Conservation (phyloP, 768 basidiomycete genomes). For the Pisolithus albus region DNA sequence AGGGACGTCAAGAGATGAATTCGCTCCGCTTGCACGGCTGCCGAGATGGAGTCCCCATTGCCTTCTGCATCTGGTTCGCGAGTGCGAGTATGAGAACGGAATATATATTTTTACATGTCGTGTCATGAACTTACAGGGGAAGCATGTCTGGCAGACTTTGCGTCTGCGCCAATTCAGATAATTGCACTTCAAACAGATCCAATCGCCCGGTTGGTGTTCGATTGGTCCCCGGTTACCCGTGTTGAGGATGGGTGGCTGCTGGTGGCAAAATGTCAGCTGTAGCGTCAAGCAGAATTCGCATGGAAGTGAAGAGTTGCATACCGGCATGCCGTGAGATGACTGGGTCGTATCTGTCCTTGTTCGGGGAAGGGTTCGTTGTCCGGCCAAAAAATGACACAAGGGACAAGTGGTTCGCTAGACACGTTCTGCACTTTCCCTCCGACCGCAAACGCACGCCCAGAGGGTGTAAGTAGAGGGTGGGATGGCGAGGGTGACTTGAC, state of each 20-base stretch:
- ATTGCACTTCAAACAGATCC: slow-evolving; percentile 79
- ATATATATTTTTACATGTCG: too few species aligned
- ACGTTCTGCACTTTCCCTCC: slow-evolving; percentile 79
- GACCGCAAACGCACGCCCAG: slow-evolving; percentile 66
- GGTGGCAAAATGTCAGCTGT: slow-evolving; percentile 2
- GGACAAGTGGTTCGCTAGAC: slow-evolving; percentile 60
- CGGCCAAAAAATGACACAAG: slow-evolving; percentile 87
- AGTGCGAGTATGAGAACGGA: slow-evolving; percentile 4
- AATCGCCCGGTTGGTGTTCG: slow-evolving; percentile 77
- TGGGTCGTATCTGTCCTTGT: slow-evolving; percentile 70
- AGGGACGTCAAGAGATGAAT: slow-evolving; percentile 75
- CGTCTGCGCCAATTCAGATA: slow-evolving; percentile 84
- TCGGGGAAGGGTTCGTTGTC: slow-evolving; percentile 83
- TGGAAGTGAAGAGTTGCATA: slow-evolving; percentile 23
- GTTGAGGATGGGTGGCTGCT: slow-evolving; percentile 84
- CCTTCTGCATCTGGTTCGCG: slow-evolving; percentile 65
- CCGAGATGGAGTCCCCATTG: slow-evolving; percentile 81
- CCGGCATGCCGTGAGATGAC: slow-evolving; percentile 47
- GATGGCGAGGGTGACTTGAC: slow-evolving; percentile 36
- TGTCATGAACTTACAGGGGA: slow-evolving; percentile 53
- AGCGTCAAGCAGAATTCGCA: neutral
- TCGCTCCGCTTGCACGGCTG: slow-evolving; percentile 78
- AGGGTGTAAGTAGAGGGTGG: slow-evolving; percentile 77
- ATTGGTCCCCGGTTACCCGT: slow-evolving; percentile 86
- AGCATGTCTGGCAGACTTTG: slow-evolving; percentile 87